A percentile compares a stretch with the other conserved stretches of the same genome.
Conservation (phyloP, 192 early-diverging fungal species). For the Umbelopsis sp. region DNA sequence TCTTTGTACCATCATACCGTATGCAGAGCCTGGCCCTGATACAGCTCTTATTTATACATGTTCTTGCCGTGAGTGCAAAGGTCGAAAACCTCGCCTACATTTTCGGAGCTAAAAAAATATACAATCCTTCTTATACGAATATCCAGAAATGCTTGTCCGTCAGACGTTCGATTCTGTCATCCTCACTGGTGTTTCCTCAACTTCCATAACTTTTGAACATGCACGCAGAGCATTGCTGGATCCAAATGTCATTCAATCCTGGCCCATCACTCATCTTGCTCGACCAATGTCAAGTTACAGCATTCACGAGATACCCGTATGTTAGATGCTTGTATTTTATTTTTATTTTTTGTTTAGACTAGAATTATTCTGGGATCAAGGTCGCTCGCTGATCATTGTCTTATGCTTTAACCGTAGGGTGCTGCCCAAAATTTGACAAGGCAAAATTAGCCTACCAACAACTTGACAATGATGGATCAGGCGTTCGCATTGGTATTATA, state of each 20-base stretch:
- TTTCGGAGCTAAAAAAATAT: not conserved
- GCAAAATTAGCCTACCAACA: constrained; percentile 45
- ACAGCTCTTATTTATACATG: not conserved
- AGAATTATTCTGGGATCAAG: not conserved
- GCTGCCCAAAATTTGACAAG: constrained; percentile 50
- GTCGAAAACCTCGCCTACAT: not conserved
- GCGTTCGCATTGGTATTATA: constrained; percentile 65
- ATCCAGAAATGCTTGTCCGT: not conserved
- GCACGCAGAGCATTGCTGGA: constrained; percentile 12
- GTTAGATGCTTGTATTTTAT: not conserved
- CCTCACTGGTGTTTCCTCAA: constrained; percentile 18
- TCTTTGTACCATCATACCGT: too few relatives aligned
- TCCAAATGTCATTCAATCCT: constrained; percentile 19
- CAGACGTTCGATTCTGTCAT: constrained; percentile 24
- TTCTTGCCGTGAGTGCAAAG: not conserved
- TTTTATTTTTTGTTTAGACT: not conserved
- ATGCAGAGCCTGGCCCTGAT: not conserved
- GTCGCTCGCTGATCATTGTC: constrained; percentile 5
- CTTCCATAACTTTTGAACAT: not conserved
- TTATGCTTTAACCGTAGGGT: constrained; percentile 6
- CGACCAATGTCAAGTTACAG: constrained; percentile 7
- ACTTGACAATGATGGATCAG: constrained; percentile 58
- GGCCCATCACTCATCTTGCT: constrained; percentile 26
- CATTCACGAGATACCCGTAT: not conserved
- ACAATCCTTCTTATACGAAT: not conserved